These are phyloP conservation scores for Acacia confusa DNA, from an alignment of 306 rosid genomes.

Conservation along the genomic window DNA sequence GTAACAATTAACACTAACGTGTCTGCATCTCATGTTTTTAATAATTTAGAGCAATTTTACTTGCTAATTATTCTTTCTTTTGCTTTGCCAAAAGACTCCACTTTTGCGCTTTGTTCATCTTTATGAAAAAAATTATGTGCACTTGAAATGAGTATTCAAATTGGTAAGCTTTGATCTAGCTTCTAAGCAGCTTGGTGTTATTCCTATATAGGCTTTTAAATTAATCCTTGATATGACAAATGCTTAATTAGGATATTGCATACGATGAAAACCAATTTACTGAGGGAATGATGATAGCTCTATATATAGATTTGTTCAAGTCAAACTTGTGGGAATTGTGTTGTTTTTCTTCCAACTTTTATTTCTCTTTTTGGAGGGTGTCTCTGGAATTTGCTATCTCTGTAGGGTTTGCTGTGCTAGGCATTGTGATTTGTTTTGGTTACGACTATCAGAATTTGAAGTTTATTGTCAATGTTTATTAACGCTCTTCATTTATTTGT, in stretches of 20 bases:
- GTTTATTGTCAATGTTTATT: conserved; percentile 9
- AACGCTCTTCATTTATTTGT: conserved; percentile 31
- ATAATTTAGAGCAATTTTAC: conserved; percentile 12
- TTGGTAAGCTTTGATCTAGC: background rate
- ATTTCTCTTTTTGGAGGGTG: background rate
- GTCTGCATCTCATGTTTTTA: background rate
- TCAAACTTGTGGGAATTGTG: background rate
- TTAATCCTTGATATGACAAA: background rate
- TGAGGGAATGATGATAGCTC: background rate
- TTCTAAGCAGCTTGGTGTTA: background rate
- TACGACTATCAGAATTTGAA: background rate
- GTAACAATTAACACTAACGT: background rate
- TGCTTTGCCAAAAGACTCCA: background rate
- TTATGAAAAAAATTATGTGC: background rate
- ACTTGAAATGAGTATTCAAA: background rate
- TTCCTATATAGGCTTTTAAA: conserved; percentile 5
- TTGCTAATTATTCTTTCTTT: background rate
- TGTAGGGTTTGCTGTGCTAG: conserved; percentile 5
- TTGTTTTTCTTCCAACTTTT: background rate
- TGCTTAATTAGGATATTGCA: background rate
- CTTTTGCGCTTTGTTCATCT: background rate
- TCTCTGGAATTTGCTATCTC: background rate
- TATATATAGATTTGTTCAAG: background rate
- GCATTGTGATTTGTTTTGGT: conserved; percentile 8
- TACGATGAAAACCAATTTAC: background rate